These are phyloP conservation scores for Populus pruinosa DNA, from an alignment of 345 rosid species.

Conservation along the genomic window DNA sequence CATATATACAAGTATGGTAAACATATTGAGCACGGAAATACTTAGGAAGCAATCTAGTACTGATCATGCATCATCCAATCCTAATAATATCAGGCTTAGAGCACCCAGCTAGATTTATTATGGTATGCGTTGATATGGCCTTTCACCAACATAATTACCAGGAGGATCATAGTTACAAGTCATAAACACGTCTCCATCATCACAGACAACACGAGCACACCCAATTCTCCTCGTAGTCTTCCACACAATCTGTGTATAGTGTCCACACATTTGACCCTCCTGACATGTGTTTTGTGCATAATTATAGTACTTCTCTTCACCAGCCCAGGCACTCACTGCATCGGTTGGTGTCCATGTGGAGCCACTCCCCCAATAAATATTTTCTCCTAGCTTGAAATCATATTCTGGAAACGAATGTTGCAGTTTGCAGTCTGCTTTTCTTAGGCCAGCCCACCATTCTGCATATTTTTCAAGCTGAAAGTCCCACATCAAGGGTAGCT, in stretches of 20 bases:
- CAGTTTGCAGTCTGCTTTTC: constrained; percentile 57
- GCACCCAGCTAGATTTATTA: no score
- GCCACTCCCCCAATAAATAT: constrained; percentile 79
- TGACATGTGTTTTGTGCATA: constrained; percentile 53
- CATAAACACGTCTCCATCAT: constrained; percentile 76
- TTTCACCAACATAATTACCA: constrained; percentile 77
- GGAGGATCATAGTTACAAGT: constrained; percentile 89
- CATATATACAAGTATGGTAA: no score
- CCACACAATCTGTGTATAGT: constrained; percentile 91
- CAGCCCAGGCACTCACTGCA: constrained; percentile 67
- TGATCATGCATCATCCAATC: no score
- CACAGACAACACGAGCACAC: constrained; percentile 73
- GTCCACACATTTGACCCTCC: constrained; percentile 72
- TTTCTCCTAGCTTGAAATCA: constrained; percentile 68
- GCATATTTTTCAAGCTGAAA: constrained; percentile 64
- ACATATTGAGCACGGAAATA: no score
- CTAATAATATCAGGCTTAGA: no score
- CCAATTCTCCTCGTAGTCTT: constrained; percentile 58
- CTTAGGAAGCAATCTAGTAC: no score
- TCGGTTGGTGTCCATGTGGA: constrained; percentile 56
- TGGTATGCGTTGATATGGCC: constrained; percentile 43
- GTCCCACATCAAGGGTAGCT: constrained; percentile 73
- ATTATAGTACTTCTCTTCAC: constrained; percentile 64
- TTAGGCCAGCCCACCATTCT: constrained; percentile 69
- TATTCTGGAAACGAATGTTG: constrained; percentile 64